Evolutionary conservation across 176 grass and related monocot species (phyloP).

Genomic region (Bonia amplexicaulis): DNA sequence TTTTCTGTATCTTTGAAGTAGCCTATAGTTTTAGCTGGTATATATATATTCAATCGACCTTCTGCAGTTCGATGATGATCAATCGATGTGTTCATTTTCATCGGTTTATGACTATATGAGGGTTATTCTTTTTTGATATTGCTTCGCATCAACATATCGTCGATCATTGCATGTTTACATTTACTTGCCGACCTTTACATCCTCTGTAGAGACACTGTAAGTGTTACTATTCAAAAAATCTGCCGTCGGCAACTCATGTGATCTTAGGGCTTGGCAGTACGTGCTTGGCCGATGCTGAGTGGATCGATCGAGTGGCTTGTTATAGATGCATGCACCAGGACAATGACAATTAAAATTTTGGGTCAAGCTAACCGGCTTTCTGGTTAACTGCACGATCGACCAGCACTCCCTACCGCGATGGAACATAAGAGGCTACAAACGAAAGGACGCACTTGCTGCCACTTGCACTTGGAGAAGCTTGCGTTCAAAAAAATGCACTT

Average conservation of each 20-base stretch:
- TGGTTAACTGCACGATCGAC: background rate
- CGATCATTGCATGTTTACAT: too few relatives aligned
- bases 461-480: background rate
- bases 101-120: too few relatives aligned
- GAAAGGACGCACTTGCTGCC: background rate
- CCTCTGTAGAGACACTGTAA: too few relatives aligned
- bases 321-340: background rate
- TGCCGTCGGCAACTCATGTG: background rate
- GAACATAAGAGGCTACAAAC: background rate
- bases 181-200: too few relatives aligned
- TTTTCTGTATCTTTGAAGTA: too few relatives aligned
- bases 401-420: background rate
- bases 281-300: background rate
- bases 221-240: too few relatives aligned
- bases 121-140: too few relatives aligned
- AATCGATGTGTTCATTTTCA: too few relatives aligned
- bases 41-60: too few relatives aligned
- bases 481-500: background rate
- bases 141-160: too few relatives aligned
- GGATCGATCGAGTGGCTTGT: background rate
- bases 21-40: too few relatives aligned
- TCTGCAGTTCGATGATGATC: too few relatives aligned
- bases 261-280: background rate
- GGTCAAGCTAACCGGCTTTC: background rate
- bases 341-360: background rate